phyloP scores from a whole-genome alignment of 2,329 filamentous ascomycete genomes.

The Hypoxylon sp. region DNA sequence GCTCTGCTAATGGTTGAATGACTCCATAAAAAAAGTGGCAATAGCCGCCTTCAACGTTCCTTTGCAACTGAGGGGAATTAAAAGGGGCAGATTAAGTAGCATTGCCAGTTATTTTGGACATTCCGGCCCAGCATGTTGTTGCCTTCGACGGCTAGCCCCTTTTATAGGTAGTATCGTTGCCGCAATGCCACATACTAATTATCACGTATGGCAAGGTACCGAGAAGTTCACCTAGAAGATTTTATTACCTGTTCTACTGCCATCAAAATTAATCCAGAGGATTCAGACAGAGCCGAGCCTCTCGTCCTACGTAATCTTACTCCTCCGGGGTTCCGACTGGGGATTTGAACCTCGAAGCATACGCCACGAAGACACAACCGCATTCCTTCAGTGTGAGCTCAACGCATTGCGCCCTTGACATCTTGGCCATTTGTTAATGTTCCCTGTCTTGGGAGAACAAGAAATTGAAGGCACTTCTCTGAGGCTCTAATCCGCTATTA shows the following conservation, averaged over 20 bases:
- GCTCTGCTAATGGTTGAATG: background rate
- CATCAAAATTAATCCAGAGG: background rate
- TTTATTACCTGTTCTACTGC: background rate
- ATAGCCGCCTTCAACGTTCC: background rate
- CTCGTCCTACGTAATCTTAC: background rate
- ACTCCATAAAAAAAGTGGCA: background rate
- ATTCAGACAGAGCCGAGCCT: background rate
- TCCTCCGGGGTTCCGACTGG: background rate
- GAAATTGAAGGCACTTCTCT: background rate
- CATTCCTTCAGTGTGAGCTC: background rate
- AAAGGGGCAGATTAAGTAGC: background rate
- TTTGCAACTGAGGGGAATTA: background rate
- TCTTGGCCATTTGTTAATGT: background rate
- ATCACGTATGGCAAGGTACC: background rate
- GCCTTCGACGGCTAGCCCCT: conserved; percentile 1
- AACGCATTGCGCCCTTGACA: background rate
- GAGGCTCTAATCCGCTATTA: too few relatives aligned
- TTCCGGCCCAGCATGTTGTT: background rate
- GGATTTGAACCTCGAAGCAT: background rate
- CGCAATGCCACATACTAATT: background rate
- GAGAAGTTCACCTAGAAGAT: background rate
- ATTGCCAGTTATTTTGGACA: background rate
- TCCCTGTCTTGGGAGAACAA: background rate
- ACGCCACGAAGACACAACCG: background rate
- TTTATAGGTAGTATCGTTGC: background rate